These are phyloP conservation scores for Hypoxylon sp. DNA, from an alignment of 2,329 filamentous ascomycete genomes.

Conservation along the genomic window DNA sequence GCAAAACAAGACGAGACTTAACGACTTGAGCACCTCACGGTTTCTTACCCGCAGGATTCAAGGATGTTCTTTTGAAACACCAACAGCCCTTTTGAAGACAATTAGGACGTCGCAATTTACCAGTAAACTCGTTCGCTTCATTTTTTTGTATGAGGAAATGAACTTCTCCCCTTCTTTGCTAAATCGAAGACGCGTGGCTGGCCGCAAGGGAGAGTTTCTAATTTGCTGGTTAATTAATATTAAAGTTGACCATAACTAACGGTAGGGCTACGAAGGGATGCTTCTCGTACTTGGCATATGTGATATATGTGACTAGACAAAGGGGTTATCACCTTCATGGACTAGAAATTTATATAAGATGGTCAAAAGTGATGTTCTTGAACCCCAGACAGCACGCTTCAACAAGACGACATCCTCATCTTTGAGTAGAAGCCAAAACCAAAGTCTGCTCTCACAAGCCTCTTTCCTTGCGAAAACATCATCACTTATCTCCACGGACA, in stretches of 20 bases:
- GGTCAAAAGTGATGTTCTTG: too few species aligned
- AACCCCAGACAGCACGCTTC: background rate
- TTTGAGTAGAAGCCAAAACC: background rate
- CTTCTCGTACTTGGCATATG: background rate
- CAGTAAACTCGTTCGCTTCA: background rate
- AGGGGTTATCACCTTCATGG: background rate
- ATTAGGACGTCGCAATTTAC: background rate
- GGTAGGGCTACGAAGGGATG: too few species aligned
- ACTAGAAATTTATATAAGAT: background rate
- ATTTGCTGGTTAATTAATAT: background rate
- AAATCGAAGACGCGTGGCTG: background rate
- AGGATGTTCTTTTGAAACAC: background rate
- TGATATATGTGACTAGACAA: background rate
- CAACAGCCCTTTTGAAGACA: background rate
- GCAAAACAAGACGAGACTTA: background rate
- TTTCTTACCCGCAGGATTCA: too few species aligned
- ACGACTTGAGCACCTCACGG: background rate
- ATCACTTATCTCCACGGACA: background rate
- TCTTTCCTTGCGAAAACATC: background rate
- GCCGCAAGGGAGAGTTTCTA: slow-evolving; percentile 2
- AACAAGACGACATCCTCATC: background rate
- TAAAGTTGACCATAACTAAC: background rate
- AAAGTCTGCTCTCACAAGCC: background rate
- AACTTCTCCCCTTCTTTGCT: background rate
- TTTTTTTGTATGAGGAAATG: background rate